These are phyloP conservation scores for Trichosporon sp. DNA, from an alignment of 1,284 basidiomycete species.

Conservation along the genomic window DNA sequence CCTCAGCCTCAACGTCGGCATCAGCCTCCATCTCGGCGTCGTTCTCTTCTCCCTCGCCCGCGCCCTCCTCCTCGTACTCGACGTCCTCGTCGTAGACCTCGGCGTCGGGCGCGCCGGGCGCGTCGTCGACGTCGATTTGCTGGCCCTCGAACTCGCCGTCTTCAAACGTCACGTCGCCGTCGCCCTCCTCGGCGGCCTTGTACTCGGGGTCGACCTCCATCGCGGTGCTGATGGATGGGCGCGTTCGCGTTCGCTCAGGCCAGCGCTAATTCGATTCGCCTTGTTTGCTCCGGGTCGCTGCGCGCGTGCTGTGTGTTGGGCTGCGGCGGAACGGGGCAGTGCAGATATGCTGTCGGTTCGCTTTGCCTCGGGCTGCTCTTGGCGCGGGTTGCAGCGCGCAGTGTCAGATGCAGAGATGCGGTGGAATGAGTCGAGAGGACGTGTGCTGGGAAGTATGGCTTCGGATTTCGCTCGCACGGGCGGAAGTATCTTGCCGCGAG, in stretches of 20 bases:
- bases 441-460: not conserved
- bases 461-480: not conserved
- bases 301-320: too few relatives aligned
- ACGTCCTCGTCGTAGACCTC: not conserved
- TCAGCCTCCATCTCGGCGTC: not conserved
- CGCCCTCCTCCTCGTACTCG: not conserved
- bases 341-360: too few relatives aligned
- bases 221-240: not conserved
- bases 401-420: not conserved
- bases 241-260: not conserved
- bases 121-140: not conserved
- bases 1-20: not conserved
- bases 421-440: not conserved
- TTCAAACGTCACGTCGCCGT: not conserved
- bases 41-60: not conserved
- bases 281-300: not conserved
- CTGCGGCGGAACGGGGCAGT: too few relatives aligned
- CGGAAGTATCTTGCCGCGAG: not conserved
- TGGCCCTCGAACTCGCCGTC: not conserved
- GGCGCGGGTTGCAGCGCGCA: not conserved
- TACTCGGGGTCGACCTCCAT: conserved; percentile 1
- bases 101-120: not conserved
- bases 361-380: too few relatives aligned
- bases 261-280: not conserved
- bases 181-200: not conserved